Evolutionary conservation across 805 yeast species (phyloP), one percentile per base, ranked within the genome.

Genomic region (Candida vaughaniae): DNA sequence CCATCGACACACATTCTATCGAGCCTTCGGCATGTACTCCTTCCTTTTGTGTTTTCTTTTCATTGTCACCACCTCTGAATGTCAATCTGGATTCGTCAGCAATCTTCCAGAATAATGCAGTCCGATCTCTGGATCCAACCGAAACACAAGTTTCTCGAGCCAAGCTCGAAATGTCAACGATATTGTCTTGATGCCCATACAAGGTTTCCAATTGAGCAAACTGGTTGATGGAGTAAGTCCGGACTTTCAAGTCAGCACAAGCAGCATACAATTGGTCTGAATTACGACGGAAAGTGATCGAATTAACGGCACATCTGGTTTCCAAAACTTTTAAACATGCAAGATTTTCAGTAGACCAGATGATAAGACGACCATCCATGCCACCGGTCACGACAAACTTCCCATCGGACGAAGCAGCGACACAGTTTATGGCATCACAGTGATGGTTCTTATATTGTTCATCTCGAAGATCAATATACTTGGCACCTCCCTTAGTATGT

Each of bases 91-190:
- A 80, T 64, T 93, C 99, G 52, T 93, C 99, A 17, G 95, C 79
- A 47, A 93, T 88, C 59, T 93, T 93, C 99, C 99, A 93, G 51
- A 86, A 69, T 82, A 95, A 84, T 7, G 91, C 96, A 4, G 96
- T 86, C 52, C 95, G 81, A 63, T 93, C 99, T 51, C 98, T 78
- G 3, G 95, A 74, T 12, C 99, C 99, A 22, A 91, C 98, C 17
- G 95, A 87, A 12, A 93, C 90, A 69, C 99, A 93, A 41, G 96
- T 78, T 55, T 93, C 98, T 59, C 81, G 80, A 7, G 78, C 77
- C 43, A 93, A 66, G 0, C 97, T 88, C 16, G 88, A 66, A 36
- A 93, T 82, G 53, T 82, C 97, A 29, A 77, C 74, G 30, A 91
- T 90, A 37, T 77, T 69, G 56, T 93, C 99, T 65, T 93, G 98